Base-by-base conservation (phyloP, 306 rosid species). In the Glycyrrhiza uralensis region DNA sequence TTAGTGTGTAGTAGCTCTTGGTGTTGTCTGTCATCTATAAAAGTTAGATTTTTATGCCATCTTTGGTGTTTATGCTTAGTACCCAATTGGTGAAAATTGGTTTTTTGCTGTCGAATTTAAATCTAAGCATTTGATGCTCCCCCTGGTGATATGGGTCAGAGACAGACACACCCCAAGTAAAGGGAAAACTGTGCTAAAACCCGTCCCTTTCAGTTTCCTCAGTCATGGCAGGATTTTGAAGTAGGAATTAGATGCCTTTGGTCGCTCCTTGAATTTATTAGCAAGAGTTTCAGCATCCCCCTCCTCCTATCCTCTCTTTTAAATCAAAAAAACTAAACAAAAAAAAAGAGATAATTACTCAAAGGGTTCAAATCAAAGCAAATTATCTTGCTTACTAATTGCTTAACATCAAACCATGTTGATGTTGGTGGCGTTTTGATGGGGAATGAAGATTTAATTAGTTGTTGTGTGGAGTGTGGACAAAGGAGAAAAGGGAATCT, bases 401-500 rank as follows among this genome's bases (percentile, higher is more conserved):
- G 75, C 19, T 76, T 58, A 42, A 41, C 71, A 57, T 76, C 82
- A 74, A n/a, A 82, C 77, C 86, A 55, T 71, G 63, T 62, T 78
- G 84, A 22, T 45, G 52, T 2, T 45, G 58, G 59, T 26, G 11
- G 11, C 62, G 71, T 15, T 65, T 66, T 76, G 80, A 78, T 80
- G 82, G 80, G 80, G 72, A 22, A n/a, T 80, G 78, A 72, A 67
- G 87, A 67, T 77, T 65, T 79, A 74, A 83, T 75, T 79, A 77
- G 76, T 69, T 76, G 44, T 24, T 67, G 49, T 51, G 68, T 7
- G 64, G 76, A 81, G 74, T 52, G 67, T 19, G 69, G 80, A 82
- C 71, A 83, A 71, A 85, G 89, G 81, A 76, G 75, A 83, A 89
- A 94, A 91, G 99, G 96, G 97, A 88, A 95, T 95, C 93, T 91